A percentile compares a stretch with the other conserved stretches of the same genome.
phyloP scores from a whole-genome alignment of 352 stramenopile genomes.

The Phytophthora tubulina region DNA sequence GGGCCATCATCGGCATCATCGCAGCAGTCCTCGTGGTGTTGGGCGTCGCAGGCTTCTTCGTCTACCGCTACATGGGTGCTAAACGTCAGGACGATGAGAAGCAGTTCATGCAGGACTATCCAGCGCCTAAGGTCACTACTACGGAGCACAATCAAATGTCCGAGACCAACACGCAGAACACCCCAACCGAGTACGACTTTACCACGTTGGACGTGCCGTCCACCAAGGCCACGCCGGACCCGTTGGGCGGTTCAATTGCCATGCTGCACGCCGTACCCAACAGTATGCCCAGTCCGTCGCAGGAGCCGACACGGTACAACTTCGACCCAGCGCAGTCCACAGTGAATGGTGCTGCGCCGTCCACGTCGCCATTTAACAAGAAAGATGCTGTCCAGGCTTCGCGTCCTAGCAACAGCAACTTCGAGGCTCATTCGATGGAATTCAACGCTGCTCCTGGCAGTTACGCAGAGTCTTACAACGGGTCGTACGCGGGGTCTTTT shows the following conservation, averaged over 20 bases:
- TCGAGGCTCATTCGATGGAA: constrained; percentile 66
- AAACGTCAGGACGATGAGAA: constrained; percentile 48
- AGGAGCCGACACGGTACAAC: constrained; percentile 44
- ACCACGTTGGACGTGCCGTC: constrained; percentile 38
- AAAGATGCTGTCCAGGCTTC: constrained; percentile 54
- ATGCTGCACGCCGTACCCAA: constrained; percentile 41
- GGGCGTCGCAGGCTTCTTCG: constrained; percentile 48
- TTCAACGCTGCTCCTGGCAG: constrained; percentile 55
- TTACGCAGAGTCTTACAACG: constrained; percentile 65
- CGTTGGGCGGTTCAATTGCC: constrained; percentile 43
- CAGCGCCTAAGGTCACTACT: constrained; percentile 35
- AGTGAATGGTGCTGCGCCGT: constrained; percentile 37
- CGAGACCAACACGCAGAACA: constrained; percentile 40
- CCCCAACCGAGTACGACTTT: constrained; percentile 49
- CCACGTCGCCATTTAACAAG: constrained; percentile 47
- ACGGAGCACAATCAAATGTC: constrained; percentile 20
- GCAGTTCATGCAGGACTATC: constrained; percentile 50
- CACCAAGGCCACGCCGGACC: constrained; percentile 36
- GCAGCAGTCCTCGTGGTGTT: constrained; percentile 48
- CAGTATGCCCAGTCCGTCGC: constrained; percentile 31
- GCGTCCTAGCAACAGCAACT: constrained; percentile 55
- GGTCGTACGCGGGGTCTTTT: constrained; percentile 60
- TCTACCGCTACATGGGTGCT: constrained; percentile 41
- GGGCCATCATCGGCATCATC: constrained; percentile 55
- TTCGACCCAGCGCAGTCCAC: constrained; percentile 48